Evolutionary conservation across 768 basidiomycete genomes (phyloP).

Genomic region (Clathrus columnatus): DNA sequence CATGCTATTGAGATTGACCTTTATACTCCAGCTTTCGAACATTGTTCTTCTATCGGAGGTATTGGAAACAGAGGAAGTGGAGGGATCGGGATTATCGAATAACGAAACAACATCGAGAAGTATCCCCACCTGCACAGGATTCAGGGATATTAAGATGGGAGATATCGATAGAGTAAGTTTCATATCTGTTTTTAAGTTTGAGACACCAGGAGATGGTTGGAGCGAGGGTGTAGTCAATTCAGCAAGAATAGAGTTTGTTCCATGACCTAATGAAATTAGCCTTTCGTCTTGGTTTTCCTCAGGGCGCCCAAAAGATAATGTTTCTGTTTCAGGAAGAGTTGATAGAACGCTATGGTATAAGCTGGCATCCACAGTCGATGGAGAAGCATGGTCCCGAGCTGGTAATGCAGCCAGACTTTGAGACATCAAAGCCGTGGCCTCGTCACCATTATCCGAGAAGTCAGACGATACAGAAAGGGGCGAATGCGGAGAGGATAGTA

Average conservation of each 20-base stretch:
- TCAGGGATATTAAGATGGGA: background rate
- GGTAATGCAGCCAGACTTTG: conserved; percentile 62
- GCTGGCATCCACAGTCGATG: conserved; percentile 37
- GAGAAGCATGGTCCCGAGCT: conserved; percentile 16
- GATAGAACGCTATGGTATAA: conserved; percentile 76
- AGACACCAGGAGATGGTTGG: conserved; percentile 12
- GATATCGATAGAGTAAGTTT: background rate
- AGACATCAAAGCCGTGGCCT: conserved; percentile 58
- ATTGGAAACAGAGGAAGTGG: background rate
- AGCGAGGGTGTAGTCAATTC: conserved; percentile 40
- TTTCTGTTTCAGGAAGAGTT: conserved; percentile 9
- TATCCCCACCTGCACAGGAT: background rate
- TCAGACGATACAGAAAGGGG: conserved; percentile 7
- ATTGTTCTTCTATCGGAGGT: background rate
- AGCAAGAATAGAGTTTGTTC: conserved; percentile 51
- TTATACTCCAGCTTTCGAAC: background rate
- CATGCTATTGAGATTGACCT: background rate
- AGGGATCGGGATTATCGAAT: background rate
- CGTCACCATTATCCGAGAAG: conserved; percentile 43
- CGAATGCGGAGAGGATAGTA: conserved; percentile 17
- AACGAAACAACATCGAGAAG: conserved; percentile 2
- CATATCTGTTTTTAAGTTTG: conserved; percentile 2
- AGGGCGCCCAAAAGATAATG: conserved; percentile 12
- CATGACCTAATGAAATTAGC: conserved; percentile 46
- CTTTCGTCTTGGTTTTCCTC: conserved; percentile 29